These are phyloP conservation scores for Papiliotrema nemorosa DNA, from an alignment of 1,284 basidiomycete species.

Conservation along the genomic window DNA sequence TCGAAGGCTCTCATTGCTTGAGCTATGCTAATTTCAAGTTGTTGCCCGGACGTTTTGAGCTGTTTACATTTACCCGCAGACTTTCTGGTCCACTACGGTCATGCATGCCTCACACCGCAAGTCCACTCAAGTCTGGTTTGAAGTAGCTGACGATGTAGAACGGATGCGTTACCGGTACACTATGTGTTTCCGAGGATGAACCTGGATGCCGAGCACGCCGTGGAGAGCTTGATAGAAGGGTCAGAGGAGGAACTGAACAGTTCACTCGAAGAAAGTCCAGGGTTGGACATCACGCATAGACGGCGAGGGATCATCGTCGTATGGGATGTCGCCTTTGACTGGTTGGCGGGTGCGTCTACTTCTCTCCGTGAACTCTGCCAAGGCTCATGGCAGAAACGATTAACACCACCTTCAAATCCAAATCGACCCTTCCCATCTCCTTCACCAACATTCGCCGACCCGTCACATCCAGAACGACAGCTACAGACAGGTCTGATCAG, in stretches of 20 bases:
- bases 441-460: conserved; percentile 33
- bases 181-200: conserved; percentile 48
- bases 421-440: conserved; percentile 19
- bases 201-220: conserved; percentile 32
- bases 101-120: conserved; percentile 76
- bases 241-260: conserved; percentile 21
- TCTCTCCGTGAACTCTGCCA: not conserved
- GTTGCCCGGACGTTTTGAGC: conserved; percentile 94
- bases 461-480: not conserved
- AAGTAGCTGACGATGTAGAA: conserved; percentile 22
- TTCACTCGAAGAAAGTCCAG: not conserved
- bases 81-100: conserved; percentile 89
- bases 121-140: conserved; percentile 1
- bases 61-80: conserved; percentile 93
- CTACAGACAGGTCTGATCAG: not conserved
- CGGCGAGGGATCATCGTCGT: conserved; percentile 56
- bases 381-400: conserved; percentile 21
- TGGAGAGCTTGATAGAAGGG: conserved; percentile 20
- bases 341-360: conserved; percentile 57
- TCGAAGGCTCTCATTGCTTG: not conserved
- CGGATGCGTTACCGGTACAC: conserved; percentile 47
- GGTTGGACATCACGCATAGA: conserved; percentile 7
- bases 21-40: conserved; percentile 55
- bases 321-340: conserved; percentile 79
- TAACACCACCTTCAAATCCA: conserved; percentile 17